These are phyloP conservation scores for Fusarium tuaranense DNA, from an alignment of 2,329 filamentous ascomycete species.

Conservation along the genomic window DNA sequence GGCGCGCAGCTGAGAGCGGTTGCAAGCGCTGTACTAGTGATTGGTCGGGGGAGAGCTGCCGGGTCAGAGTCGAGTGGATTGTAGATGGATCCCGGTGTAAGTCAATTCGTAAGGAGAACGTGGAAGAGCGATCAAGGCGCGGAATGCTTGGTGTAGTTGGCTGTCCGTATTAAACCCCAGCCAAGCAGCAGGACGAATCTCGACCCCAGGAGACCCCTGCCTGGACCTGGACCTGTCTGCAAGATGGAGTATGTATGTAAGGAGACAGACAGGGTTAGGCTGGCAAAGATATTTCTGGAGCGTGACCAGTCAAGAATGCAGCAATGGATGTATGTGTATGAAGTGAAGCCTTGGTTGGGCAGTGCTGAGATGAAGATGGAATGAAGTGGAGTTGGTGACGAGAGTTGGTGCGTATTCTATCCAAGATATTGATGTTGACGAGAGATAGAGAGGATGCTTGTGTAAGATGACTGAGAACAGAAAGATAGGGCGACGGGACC, in stretches of 20 bases:
- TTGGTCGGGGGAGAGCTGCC: constrained; percentile 19
- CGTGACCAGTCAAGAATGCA: neutral
- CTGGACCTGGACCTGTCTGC: neutral
- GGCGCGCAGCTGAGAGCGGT: constrained; percentile 14
- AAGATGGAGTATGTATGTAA: neutral
- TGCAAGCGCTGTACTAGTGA: constrained; percentile 18
- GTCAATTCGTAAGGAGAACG: constrained; percentile 20
- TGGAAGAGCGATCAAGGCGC: constrained; percentile 4
- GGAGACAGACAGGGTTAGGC: neutral
- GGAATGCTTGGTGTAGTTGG: constrained; percentile 10
- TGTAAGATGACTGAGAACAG: neutral
- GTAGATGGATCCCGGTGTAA: constrained; percentile 35
- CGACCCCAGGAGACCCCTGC: constrained; percentile 3
- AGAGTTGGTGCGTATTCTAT: neutral
- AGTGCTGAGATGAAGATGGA: neutral
- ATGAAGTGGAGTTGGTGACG: neutral
- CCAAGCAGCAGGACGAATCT: constrained; percentile 1
- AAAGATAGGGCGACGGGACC: neutral
- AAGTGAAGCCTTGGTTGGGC: neutral
- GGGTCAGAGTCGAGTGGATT: constrained; percentile 25
- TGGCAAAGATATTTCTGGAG: neutral
- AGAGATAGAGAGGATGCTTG: neutral
- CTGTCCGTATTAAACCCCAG: constrained; percentile 2
- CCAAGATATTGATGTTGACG: neutral
- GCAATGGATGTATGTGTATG: neutral